These are phyloP conservation scores for Dictyostelium discoideum DNA, from an alignment of 78 protist species.

Conservation along the genomic window dicty_2.7 NC_007091.3:1537501-1538000, in stretches of 20 bases:
- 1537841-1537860: background rate
- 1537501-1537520: background rate
- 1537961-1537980: background rate
- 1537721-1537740: background rate
- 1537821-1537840: background rate
- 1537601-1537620: background rate
- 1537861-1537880: background rate
- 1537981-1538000: background rate
- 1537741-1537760: background rate
- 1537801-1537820: background rate
- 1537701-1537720: background rate
- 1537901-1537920: background rate
- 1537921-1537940: background rate
- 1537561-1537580: background rate
- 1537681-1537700: background rate
- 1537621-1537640: background rate
- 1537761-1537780: background rate
- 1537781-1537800: background rate
- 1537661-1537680: background rate
- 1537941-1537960: background rate
- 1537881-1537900: background rate
- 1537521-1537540: background rate
- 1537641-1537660: background rate
- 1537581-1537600: background rate
- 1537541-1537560: background rate